A percentile compares a stretch with the other conserved stretches of the same genome.
These are phyloP conservation scores for Kazachstania kunashirensis DNA, from an alignment of 805 yeast species.

Conservation along the genomic window DNA sequence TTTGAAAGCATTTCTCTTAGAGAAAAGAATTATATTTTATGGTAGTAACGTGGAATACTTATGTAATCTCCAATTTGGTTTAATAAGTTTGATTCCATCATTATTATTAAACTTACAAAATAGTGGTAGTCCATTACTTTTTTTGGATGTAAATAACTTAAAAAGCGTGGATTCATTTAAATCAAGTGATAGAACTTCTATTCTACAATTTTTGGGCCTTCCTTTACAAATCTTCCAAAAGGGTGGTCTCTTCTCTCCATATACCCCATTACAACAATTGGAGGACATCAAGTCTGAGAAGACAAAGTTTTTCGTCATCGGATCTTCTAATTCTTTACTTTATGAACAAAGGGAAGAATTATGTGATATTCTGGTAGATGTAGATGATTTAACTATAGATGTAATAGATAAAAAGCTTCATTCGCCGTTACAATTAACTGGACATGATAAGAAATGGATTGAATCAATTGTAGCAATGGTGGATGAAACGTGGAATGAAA, in stretches of 20 bases:
- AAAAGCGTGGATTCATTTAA: constrained; percentile 55
- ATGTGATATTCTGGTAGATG: constrained; percentile 64
- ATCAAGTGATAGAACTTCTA: constrained; percentile 68
- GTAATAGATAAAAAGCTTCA: constrained; percentile 35
- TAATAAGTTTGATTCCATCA: constrained; percentile 77
- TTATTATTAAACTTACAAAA: constrained; percentile 62
- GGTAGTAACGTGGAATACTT: constrained; percentile 71
- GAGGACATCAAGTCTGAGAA: constrained; percentile 53
- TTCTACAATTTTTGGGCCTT: constrained; percentile 72
- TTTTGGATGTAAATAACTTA: constrained; percentile 43
- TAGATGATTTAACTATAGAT: constrained; percentile 45
- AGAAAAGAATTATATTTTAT: constrained; percentile 63
- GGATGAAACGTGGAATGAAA: constrained; percentile 33
- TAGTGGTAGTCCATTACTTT: constrained; percentile 68
- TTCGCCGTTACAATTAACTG: constrained; percentile 39
- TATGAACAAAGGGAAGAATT: constrained; percentile 50
- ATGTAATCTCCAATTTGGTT: constrained; percentile 73
- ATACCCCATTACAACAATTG: constrained; percentile 86
- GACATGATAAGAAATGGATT: constrained; percentile 68
- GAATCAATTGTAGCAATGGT: constrained; percentile 47
- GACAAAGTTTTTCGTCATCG: constrained; percentile 61
- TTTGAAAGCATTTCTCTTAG: constrained; percentile 69
- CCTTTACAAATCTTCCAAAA: constrained; percentile 80
- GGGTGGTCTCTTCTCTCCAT: constrained; percentile 86
- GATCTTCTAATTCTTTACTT: constrained; percentile 79